Percentiles rank a stretch among this genome's conserved stretches.
Evolutionary conservation across 768 basidiomycete genomes (phyloP).

Genomic region (Collybiopsis luxurians): DNA sequence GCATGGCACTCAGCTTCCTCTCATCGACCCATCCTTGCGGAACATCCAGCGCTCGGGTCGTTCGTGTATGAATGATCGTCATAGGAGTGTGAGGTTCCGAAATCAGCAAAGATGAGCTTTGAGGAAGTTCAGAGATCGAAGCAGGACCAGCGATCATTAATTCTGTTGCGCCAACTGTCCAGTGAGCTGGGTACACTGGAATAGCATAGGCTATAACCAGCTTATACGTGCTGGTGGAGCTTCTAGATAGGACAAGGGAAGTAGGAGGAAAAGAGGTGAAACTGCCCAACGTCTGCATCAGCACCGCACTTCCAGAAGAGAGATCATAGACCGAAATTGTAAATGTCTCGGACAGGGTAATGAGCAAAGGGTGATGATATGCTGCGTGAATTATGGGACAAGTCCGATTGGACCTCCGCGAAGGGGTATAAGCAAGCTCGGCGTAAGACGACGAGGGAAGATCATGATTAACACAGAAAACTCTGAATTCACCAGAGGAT

Average conservation of each 20-base stretch:
- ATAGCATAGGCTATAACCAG: conserved; percentile 72
- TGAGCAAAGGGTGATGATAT: conserved; percentile 77
- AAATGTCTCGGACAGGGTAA: conserved; percentile 67
- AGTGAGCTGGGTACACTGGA: conserved; percentile 80
- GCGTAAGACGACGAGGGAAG: conserved; percentile 38
- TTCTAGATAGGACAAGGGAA: conserved; percentile 73
- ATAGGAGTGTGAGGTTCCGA: conserved; percentile 29
- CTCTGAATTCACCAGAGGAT: conserved; percentile 64
- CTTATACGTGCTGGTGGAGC: conserved; percentile 59
- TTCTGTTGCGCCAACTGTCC: conserved; percentile 77
- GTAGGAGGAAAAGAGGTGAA: conserved; percentile 80
- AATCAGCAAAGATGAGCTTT: conserved; percentile 15
- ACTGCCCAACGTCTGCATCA: conserved; percentile 67
- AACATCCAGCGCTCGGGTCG: conserved; percentile 66
- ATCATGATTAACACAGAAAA: conserved; percentile 53
- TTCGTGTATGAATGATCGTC: conserved; percentile 55
- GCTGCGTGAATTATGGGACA: conserved; percentile 59
- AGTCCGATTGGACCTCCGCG: conserved; percentile 33
- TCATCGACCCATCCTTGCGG: conserved; percentile 74
- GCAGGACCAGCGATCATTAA: conserved; percentile 53
- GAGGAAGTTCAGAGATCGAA: conserved; percentile 10
- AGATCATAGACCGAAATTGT: conserved; percentile 73
- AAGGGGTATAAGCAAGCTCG: conserved; percentile 49
- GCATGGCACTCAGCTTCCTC: conserved; percentile 55
- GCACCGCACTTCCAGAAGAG: conserved; percentile 45